Base-by-base conservation (phyloP, 345 rosid species). In the Sisymbrium irio region DNA sequence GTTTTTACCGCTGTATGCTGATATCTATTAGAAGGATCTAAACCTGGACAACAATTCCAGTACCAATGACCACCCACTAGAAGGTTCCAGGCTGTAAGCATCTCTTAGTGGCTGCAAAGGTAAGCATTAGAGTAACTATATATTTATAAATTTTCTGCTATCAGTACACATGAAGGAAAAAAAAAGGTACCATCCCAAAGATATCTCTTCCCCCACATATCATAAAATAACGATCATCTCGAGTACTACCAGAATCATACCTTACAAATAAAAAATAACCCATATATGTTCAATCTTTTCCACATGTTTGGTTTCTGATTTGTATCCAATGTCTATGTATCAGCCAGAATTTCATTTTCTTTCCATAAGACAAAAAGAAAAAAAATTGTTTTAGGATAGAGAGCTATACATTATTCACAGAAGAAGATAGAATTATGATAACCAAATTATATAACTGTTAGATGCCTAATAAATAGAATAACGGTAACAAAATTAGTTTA, bases 291-390 rank as follows among this genome's bases (percentile, higher is more conserved):
- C 80, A 93, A 82, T 69, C 71, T 83, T 77, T 82, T 78, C 97
- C 98, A 93, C 44, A 37, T 83, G 69, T 78, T 82, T 69, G 93
- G 89, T 75, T 77, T 80, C 60, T 71, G 85, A 47, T 87, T 88
- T 69, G 89, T 84, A 81, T 93, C 96, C 46, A 93, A 70, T 39
- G 75, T 90, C 98, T 94, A 93, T 36, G 96, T 86, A 89, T 93
- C 98, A 3, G 85, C 79, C 15, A 90, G 76, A 78, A 72, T 82
- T 82, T 86, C 79, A 1, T 22, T 79, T 66, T 92, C 98, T 93
- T 51, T 33, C n/a, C 49, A 65, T 35, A 13, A 37, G 6, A 22
- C 25, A 22, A 22, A 22, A 22, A 1, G 3, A 22, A 22, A 22
- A 22, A 22, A 3, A 22, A 1, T 22, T 22, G 25, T 22, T 22